Percentiles rank a stretch among this genome's conserved stretches.
These are phyloP conservation scores for Jamesozyma hellenica DNA, from an alignment of 805 yeast species.

Conservation along the genomic window DNA sequence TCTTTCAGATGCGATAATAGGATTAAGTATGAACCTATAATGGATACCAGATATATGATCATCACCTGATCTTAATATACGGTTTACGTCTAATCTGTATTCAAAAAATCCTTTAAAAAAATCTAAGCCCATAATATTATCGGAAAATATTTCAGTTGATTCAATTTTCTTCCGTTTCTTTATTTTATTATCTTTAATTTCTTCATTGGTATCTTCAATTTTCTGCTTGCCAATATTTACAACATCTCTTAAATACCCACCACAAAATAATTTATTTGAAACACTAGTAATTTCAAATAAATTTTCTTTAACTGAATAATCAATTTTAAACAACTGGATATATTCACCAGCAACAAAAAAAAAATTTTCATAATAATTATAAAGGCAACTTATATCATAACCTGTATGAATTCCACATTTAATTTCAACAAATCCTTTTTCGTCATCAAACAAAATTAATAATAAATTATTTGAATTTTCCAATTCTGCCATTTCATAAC, in stretches of 20 bases:
- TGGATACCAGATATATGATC: background rate
- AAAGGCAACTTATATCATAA: constrained; percentile 14
- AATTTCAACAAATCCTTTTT: constrained; percentile 24
- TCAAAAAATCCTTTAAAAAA: constrained; percentile 2
- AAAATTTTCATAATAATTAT: constrained; percentile 21
- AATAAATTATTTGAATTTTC: constrained; percentile 23
- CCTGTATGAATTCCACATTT: constrained; percentile 16
- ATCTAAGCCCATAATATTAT: constrained; percentile 1
- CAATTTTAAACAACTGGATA: constrained; percentile 25
- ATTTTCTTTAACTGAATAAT: constrained; percentile 29
- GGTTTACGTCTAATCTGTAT: background rate
- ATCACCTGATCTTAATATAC: background rate
- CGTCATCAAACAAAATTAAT: constrained; percentile 31
- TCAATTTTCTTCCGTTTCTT: background rate
- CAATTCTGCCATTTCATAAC: constrained; percentile 27
- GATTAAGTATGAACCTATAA: background rate
- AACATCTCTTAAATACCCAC: constrained; percentile 11
- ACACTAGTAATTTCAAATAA: constrained; percentile 21
- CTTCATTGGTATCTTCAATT: background rate
- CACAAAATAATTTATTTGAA: constrained; percentile 14
- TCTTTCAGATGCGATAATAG: background rate
- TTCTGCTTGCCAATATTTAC: background rate
- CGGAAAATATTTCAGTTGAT: background rate
- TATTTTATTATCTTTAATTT: background rate
- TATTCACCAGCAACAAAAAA: constrained; percentile 28